phyloP scores from a whole-genome alignment of 1,139 yeast genomes.

The Geotrichum restrictum region DNA sequence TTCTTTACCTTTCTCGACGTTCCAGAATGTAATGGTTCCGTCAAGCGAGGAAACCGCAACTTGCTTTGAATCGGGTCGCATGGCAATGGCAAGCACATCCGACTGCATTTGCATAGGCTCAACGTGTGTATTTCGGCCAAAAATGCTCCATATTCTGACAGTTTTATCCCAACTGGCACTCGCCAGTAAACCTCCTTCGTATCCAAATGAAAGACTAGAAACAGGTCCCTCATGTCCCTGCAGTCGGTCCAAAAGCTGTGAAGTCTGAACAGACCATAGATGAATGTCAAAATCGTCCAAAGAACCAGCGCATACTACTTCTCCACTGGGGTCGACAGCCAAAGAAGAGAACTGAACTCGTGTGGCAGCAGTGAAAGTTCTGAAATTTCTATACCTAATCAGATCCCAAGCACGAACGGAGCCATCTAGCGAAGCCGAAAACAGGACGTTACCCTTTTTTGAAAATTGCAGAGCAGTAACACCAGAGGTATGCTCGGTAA shows the following conservation, averaged over 20 bases:
- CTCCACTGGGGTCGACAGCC: slow-evolving; percentile 97
- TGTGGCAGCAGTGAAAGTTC: slow-evolving; percentile 88
- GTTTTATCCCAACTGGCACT: slow-evolving; percentile 97
- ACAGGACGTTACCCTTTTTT: slow-evolving; percentile 79
- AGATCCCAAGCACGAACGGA: slow-evolving; percentile 97
- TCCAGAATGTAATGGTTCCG: slow-evolving; percentile 83
- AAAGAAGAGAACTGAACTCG: slow-evolving; percentile 82
- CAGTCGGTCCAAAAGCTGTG: slow-evolving; percentile 79
- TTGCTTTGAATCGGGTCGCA: slow-evolving; percentile 90
- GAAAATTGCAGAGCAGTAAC: slow-evolving; percentile 88
- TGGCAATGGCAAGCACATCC: slow-evolving; percentile 78
- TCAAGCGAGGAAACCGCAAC: slow-evolving; percentile 85
- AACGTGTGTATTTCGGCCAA: slow-evolving; percentile 70
- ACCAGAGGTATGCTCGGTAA: slow-evolving; percentile 83
- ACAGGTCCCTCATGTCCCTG: slow-evolving; percentile 97
- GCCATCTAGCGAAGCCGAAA: slow-evolving; percentile 90
- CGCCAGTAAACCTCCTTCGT: slow-evolving; percentile 69
- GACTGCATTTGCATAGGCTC: slow-evolving; percentile 85
- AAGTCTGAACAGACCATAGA: slow-evolving; percentile 97
- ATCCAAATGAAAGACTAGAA: slow-evolving; percentile 80
- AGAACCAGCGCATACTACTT: slow-evolving; percentile 93
- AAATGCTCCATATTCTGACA: slow-evolving; percentile 86
- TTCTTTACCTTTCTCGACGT: slow-evolving; percentile 77
- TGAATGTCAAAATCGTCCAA: slow-evolving; percentile 84
- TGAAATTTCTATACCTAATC: slow-evolving; percentile 84